These are phyloP conservation scores for Phytophthora hybrid DNA, from an alignment of 352 stramenopile species.

Conservation along the genomic window DNA sequence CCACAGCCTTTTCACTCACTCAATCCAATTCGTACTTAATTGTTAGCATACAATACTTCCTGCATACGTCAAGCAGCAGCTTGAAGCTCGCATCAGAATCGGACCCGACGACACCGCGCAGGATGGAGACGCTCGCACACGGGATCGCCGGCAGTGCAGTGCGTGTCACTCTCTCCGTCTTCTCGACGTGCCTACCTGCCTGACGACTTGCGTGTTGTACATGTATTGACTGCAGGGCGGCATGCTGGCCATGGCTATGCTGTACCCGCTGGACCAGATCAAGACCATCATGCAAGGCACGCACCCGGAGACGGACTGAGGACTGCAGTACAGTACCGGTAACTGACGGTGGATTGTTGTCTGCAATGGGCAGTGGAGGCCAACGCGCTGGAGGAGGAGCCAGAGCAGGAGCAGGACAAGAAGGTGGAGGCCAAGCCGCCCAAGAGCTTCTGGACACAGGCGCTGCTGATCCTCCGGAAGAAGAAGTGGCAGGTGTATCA, in stretches of 20 bases:
- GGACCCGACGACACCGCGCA: constrained; percentile 2
- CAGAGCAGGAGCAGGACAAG: constrained; percentile 23
- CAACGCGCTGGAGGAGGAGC: constrained; percentile 28
- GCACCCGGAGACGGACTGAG: too few species aligned
- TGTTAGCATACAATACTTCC: not conserved
- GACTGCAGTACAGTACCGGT: too few species aligned
- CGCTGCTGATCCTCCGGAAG: constrained; percentile 57
- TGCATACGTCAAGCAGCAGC: constrained; percentile 25
- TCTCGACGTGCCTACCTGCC: not conserved
- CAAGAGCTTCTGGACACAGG: constrained; percentile 55
- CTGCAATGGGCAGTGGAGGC: constrained; percentile 37
- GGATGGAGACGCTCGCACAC: constrained; percentile 75
- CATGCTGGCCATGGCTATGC: constrained; percentile 79
- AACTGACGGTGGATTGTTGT: not conserved
- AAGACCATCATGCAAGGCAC: constrained; percentile 87
- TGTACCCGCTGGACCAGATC: constrained; percentile 90
- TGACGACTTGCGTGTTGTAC: not conserved
- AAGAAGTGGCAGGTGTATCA: constrained; percentile 84
- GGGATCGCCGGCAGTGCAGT: constrained; percentile 72
- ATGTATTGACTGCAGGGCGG: constrained; percentile 45
- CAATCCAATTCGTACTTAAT: constrained; percentile 5
- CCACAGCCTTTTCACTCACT: too few species aligned
- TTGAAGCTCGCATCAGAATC: constrained; percentile 24
- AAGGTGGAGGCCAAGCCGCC: constrained; percentile 11
- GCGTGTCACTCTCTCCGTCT: constrained; percentile 11